Evolutionary conservation across 2,329 filamentous ascomycete genomes (phyloP).

Genomic region (Exophiala viscosa): DNA sequence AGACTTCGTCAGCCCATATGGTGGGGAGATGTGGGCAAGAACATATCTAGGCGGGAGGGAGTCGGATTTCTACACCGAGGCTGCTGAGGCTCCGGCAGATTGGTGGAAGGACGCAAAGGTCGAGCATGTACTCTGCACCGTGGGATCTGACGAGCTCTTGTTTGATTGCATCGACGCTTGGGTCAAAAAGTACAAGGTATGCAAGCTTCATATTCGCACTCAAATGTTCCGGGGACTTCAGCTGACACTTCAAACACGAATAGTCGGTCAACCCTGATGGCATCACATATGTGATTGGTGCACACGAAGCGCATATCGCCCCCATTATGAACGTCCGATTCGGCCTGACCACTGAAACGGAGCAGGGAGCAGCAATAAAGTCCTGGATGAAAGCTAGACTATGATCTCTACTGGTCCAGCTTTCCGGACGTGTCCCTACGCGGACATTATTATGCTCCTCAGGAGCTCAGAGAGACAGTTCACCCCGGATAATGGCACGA

Average conservation of each 20-base stretch:
- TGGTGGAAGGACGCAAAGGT: slow-evolving; percentile 27
- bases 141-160: slow-evolving; percentile 23
- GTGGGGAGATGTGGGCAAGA: slow-evolving; percentile 11
- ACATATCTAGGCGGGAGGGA: slow-evolving; percentile 20
- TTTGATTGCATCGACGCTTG: slow-evolving; percentile 21
- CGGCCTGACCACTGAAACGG: slow-evolving; percentile 35
- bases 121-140: slow-evolving; percentile 21
- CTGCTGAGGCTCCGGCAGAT: slow-evolving; percentile 14
- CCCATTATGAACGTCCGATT: slow-evolving; percentile 41
- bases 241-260: background rate
- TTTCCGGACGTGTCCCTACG: too few relatives aligned
- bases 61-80: slow-evolving; percentile 18
- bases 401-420: background rate
- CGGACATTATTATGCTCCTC: background rate
- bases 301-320: slow-evolving; percentile 41
- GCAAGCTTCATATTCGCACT: background rate
- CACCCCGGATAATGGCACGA: too few relatives aligned
- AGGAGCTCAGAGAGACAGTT: too few relatives aligned
- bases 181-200: slow-evolving; percentile 25
- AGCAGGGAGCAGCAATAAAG: slow-evolving; percentile 40
- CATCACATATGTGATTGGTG: slow-evolving; percentile 35
- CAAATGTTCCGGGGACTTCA: background rate
- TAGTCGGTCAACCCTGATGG: slow-evolving; percentile 30
- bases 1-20: slow-evolving; percentile 18
- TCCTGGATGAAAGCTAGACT: slow-evolving; percentile 32